Conservation (phyloP, 1,284 basidiomycete genomes). For the Heterobasidion occidentale region DNA sequence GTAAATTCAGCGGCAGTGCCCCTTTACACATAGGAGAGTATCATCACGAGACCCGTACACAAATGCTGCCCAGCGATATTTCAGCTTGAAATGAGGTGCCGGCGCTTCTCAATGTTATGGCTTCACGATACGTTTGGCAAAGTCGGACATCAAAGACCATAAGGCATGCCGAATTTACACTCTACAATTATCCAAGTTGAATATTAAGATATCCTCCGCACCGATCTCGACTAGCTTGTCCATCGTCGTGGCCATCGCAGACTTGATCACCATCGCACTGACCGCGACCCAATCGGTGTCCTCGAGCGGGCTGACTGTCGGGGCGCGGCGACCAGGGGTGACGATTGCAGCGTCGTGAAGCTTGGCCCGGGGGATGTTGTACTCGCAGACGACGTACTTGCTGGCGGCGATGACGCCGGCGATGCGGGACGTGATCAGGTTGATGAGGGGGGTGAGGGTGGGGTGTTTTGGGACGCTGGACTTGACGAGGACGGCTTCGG, state of each 20-base stretch:
- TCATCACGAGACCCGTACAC: too few relatives aligned
- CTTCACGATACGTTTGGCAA: too few relatives aligned
- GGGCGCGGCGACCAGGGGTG: constrained; percentile 87
- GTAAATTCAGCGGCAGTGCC: too few relatives aligned
- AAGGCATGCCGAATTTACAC: constrained; percentile 39
- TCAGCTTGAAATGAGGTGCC: too few relatives aligned
- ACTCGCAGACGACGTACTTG: constrained; percentile 87
- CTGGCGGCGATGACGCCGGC: constrained; percentile 89
- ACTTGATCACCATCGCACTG: constrained; percentile 89
- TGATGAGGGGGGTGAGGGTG: constrained; percentile 64
- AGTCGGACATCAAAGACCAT: too few relatives aligned
- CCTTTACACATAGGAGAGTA: too few relatives aligned
- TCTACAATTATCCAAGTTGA: constrained; percentile 90
- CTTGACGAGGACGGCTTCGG: constrained; percentile 93
- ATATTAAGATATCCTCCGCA: constrained; percentile 86
- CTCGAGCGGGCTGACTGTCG: constrained; percentile 87
- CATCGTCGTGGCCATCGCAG: constrained; percentile 82
- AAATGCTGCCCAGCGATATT: too few relatives aligned
- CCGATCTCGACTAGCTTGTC: constrained; percentile 79
- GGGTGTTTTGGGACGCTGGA: constrained; percentile 66
- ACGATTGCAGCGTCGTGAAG: constrained; percentile 62
- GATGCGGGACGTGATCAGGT: constrained; percentile 81
- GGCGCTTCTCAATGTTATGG: too few relatives aligned
- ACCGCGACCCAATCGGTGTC: constrained; percentile 79
- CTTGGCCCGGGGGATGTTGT: constrained; percentile 73